Percentiles rank a stretch among this genome's conserved stretches.
Evolutionary conservation across 1,284 basidiomycete genomes (phyloP).

Genomic region (Cutaneotrichosporon cutaneum): DNA sequence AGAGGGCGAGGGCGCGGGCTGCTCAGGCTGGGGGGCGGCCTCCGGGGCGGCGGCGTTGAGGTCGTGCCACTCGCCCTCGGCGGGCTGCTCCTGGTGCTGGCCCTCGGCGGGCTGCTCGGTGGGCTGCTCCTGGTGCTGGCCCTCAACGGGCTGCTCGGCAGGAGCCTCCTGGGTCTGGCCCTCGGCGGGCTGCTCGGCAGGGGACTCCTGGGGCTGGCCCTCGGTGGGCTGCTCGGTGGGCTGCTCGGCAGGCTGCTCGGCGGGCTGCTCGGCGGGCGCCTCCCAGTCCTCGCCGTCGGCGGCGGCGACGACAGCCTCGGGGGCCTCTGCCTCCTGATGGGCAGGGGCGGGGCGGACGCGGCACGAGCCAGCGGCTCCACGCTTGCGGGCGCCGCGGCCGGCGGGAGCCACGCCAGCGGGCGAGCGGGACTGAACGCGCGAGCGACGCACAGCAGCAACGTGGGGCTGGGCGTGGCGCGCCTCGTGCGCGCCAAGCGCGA

Average conservation of each 20-base stretch:
- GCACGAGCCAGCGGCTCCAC: neutral
- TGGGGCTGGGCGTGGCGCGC: constrained; percentile 21
- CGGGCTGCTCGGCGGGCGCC: neutral
- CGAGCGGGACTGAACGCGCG: neutral
- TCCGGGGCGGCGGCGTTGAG: neutral
- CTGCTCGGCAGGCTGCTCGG: constrained; percentile 2
- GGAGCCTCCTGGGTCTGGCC: too few relatives aligned
- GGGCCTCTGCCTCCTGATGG: neutral
- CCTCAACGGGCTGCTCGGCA: neutral
- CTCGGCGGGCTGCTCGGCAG: neutral
- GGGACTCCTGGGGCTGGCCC: too few relatives aligned
- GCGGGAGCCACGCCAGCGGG: neutral
- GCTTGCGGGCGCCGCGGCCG: neutral
- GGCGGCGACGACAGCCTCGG: neutral
- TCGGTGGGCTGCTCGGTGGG: neutral
- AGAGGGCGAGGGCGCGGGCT: neutral
- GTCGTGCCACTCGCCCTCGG: too few relatives aligned
- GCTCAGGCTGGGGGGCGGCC: neutral
- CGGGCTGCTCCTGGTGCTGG: too few relatives aligned
- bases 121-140: too few relatives aligned
- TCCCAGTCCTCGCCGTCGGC: neutral
- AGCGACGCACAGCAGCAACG: constrained; percentile 25
- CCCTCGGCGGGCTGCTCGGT: neutral
- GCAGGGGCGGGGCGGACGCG: neutral
- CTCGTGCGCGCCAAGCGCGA: constrained; percentile 22